Base-by-base conservation (phyloP, 208 protist species). In the Blastocrithidia nonstop region DNA sequence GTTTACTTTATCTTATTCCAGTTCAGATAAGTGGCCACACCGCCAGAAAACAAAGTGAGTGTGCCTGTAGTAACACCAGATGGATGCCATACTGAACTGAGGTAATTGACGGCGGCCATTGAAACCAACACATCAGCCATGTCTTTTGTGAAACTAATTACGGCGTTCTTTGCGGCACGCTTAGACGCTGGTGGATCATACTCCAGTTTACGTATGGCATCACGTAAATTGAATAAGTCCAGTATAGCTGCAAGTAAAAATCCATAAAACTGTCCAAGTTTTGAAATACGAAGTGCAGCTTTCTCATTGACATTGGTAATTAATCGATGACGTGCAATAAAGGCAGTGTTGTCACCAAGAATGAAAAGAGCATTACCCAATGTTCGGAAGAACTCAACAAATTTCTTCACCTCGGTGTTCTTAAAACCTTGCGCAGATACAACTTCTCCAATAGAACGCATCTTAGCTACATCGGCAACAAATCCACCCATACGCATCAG, bases 401-500 rank as follows among this genome's bases (percentile, higher is more conserved):
- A 54, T 54, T 73, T 74, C 55, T 71, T 72, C 36, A 71, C 17
- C 45, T 76, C 71, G 15, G 77, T 53, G n/a, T 45, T 54, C 16
- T 50, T 9, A 19, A 73, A 15, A 13, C 73, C 63, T 44, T 83
- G 74, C 29, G 54, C 15, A 25, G 35, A n/a, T 26, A 58, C 67
- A 22, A 43, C 37, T 17, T 32, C 41, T 23, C 62, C 3, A 35
- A 78, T 58, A 47, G 70, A 71, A 49, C 65, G 59, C 59, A 85
- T 55, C 74, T 94, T 94, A n/a, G 74, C 76, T 16, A 81, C 52
- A 50, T 93, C 72, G 28, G 67, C 72, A n/a, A 79, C 32, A 54
- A 84, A 94, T 62, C 91, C 89, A 41, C 66, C 78, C 81, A 94
- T 88, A 33, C 86, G 76, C 81, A 94, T 89, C 29, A 94, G 46